Evolutionary conservation across 2,329 filamentous ascomycete genomes (phyloP), one percentile per base, ranked within the genome.

Genomic region (Verticillium tricorpus): DNA sequence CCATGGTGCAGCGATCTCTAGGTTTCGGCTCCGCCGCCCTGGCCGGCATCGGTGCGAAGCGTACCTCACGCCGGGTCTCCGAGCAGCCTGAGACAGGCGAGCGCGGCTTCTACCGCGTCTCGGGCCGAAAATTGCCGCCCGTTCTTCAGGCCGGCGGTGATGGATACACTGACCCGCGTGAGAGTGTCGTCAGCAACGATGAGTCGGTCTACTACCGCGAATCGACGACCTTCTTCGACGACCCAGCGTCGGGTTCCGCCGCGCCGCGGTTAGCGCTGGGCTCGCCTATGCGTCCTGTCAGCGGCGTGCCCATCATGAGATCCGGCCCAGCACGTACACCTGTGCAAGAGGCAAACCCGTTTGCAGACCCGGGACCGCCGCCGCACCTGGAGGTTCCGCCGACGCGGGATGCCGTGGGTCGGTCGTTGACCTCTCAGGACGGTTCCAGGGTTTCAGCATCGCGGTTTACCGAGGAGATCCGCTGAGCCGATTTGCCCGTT

Each of bases 311-410:
- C n/a, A 77, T 87, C 35, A 82, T 87, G 70, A 80, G 86, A 64
- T 82, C 85, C n/a, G 85, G 88, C n/a, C 88, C 88, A 17, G 86
- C 83, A 19, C 82, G 86, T 60, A 87, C 85, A 3, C 84, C 88
- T 1, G 76, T 89, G 17, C 82, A 84, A 62, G 82, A 85, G 62
- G 77, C 82, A 58, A 80, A 78, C 28, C 82, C 83, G 0, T 84
- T 84, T 61, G 68, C 74, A 31, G 74, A 76, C 57, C 73, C 73
- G 31, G 66, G 67, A 32, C 68, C 69, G 22, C 60, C 70, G 31
- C 66, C 71, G 65, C 45, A 50, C n/a, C 68, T 59, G 62, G 69
- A 66, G 54, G 45, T 50, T 25, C 69, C 71, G 35, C 67, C 71
- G 59, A 25, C 60, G 6, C 66, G 69, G n/a, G 74, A 81, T 70